Percentiles rank a stretch among this genome's conserved stretches.
Evolutionary conservation across 2,329 filamentous ascomycete species (phyloP).

Genomic region (Thermomyces lanuginosus): DNA sequence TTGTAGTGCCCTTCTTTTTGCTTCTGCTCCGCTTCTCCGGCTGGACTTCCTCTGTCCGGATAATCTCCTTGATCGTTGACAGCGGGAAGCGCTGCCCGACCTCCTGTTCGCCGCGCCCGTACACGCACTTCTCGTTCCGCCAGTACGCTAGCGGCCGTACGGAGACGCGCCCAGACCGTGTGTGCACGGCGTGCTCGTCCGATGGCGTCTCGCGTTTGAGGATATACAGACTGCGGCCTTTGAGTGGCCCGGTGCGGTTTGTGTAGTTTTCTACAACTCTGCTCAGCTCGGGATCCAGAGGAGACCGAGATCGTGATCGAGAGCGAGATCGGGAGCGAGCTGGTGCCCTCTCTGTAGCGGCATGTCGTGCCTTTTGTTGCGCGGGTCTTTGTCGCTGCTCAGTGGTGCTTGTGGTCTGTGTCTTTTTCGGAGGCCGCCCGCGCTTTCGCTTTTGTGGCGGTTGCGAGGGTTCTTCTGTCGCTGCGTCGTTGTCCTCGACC

Average conservation of each 20-base stretch:
- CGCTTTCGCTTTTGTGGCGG: conserved; percentile 14
- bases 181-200: conserved; percentile 42
- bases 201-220: conserved; percentile 36
- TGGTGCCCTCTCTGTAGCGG: conserved; percentile 3
- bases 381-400: conserved; percentile 17
- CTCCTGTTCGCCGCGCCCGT: conserved; percentile 44
- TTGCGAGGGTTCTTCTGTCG: conserved; percentile 5
- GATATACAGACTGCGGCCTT: conserved; percentile 34
- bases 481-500: conserved; percentile 5
- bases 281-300: conserved; percentile 22
- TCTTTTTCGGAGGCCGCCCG: conserved; percentile 19
- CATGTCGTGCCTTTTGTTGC: background rate
- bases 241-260: conserved; percentile 29
- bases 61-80: conserved; percentile 57
- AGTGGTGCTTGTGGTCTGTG: conserved; percentile 14
- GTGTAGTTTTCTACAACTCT: conserved; percentile 29
- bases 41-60: conserved; percentile 51
- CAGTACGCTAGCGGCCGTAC: conserved; percentile 69
- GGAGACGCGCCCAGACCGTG: conserved; percentile 63
- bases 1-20: conserved; percentile 19
- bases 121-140: conserved; percentile 67
- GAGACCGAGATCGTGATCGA: too few relatives aligned
- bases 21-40: conserved; percentile 23
- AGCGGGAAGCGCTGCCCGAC: conserved; percentile 44
- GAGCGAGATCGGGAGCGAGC: too few relatives aligned